phyloP scores from a whole-genome alignment of 768 basidiomycete genomes.

The Mrakia hoshinonis region DNA sequence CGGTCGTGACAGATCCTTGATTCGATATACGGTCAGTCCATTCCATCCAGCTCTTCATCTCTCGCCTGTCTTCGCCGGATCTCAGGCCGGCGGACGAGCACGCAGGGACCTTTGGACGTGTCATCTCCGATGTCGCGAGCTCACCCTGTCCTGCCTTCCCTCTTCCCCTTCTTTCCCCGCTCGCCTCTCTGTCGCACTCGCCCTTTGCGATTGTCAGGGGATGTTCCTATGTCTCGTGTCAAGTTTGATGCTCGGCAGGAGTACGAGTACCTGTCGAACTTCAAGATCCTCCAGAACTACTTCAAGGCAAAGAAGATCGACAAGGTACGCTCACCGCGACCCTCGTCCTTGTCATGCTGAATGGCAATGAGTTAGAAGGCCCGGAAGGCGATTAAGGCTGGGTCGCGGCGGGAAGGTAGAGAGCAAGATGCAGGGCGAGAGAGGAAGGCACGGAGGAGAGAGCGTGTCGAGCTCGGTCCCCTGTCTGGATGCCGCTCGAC shows the following conservation, averaged over 20 bases:
- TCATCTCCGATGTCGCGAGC: not conserved
- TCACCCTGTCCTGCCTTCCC: not conserved
- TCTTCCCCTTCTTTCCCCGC: not conserved
- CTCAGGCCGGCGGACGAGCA: too few relatives aligned
- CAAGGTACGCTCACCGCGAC: conserved; percentile 54
- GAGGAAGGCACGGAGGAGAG: not conserved
- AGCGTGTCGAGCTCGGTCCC: not conserved
- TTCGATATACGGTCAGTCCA: conserved; percentile 72
- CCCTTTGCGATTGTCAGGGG: conserved; percentile 48
- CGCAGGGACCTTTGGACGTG: conserved; percentile 23
- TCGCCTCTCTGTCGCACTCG: conserved; percentile 12
- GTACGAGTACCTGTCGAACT: conserved; percentile 92
- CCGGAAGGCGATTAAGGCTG: too few relatives aligned
- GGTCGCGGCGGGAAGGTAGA: not conserved
- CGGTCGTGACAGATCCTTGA: conserved; percentile 54
- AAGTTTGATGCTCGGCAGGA: conserved; percentile 80
- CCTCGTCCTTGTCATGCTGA: too few relatives aligned
- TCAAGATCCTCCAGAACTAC: conserved; percentile 82
- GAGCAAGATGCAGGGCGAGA: not conserved
- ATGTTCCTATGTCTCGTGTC: conserved; percentile 81
- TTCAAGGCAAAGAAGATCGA: conserved; percentile 92
- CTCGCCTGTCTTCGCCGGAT: not conserved
- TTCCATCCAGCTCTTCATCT: not conserved
- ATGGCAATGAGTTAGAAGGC: too few relatives aligned
- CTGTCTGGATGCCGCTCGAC: too few relatives aligned